phyloP scores from a whole-genome alignment of 352 stramenopile species.

The Elongisporangium prolatum region DNA sequence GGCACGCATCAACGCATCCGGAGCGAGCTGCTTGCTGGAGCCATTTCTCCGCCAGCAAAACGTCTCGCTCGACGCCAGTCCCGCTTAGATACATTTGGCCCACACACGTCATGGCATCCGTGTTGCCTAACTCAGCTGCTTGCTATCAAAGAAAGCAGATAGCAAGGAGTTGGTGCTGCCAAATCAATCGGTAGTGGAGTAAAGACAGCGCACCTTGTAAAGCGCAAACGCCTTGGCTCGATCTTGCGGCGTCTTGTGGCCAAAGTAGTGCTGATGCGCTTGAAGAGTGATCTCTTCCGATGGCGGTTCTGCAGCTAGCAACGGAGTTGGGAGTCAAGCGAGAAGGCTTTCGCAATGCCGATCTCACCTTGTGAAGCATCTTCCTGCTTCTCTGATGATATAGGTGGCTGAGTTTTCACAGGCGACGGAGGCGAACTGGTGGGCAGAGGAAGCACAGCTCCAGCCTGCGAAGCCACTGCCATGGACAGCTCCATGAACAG shows the following conservation, averaged over 20 bases:
- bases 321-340: background rate
- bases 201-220: conserved; percentile 44
- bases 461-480: conserved; percentile 48
- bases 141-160: too few species aligned
- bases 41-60: conserved; percentile 50
- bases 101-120: conserved; percentile 51
- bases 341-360: too few species aligned
- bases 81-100: conserved; percentile 55
- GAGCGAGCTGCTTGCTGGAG: conserved; percentile 27
- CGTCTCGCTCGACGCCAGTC: conserved; percentile 40
- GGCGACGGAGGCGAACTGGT: conserved; percentile 8
- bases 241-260: conserved; percentile 37
- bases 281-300: conserved; percentile 42
- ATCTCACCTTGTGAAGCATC: conserved; percentile 3
- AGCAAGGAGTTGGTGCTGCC: too few species aligned
- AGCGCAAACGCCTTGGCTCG: conserved; percentile 35
- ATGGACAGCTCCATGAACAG: conserved; percentile 82
- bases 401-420: conserved; percentile 11
- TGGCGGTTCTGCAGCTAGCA: conserved; percentile 8
- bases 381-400: conserved; percentile 9
- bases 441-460: conserved; percentile 45
- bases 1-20: conserved; percentile 40
- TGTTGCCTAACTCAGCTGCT: conserved; percentile 39
- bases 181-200: too few species aligned
- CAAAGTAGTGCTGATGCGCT: conserved; percentile 63